A percentile compares a stretch with the other conserved stretches of the same genome.
phyloP scores from a whole-genome alignment of 164 flowering plant species.

The Vitis rupestris region DNA sequence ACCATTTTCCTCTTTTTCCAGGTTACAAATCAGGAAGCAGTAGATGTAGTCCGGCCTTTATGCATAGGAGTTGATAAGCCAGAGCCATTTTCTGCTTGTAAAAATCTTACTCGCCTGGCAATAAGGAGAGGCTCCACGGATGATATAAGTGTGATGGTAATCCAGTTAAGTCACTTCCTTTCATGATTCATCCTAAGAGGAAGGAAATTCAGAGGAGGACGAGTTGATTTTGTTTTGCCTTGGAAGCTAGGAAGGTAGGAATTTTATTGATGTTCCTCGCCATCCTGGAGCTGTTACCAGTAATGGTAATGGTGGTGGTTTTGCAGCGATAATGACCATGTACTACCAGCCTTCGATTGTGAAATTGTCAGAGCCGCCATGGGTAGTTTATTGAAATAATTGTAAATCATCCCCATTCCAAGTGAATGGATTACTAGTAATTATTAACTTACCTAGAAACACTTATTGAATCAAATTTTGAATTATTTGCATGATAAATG shows the following conservation, averaged over 20 bases:
- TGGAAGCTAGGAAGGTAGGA: neutral
- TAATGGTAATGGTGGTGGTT: too few species aligned
- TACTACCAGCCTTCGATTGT: too few species aligned
- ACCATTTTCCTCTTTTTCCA: slow-evolving; percentile 22
- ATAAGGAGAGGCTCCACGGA: slow-evolving; percentile 62
- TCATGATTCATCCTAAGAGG: slow-evolving; percentile 4
- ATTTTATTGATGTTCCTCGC: too few species aligned
- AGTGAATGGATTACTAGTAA: too few species aligned
- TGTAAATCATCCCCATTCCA: too few species aligned
- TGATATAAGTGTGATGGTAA: slow-evolving; percentile 72
- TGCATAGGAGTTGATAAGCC: slow-evolving; percentile 37
- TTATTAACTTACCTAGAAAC: too few species aligned
- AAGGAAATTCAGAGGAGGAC: neutral
- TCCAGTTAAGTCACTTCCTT: slow-evolving; percentile 43
- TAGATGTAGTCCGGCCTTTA: slow-evolving; percentile 52
- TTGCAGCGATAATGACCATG: too few species aligned
- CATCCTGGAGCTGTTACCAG: too few species aligned
- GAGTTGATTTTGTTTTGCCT: slow-evolving; percentile 5
- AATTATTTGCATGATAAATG: too few species aligned
- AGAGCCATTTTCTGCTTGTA: slow-evolving; percentile 50
- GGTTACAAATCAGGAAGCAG: slow-evolving; percentile 87
- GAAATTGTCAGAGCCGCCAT: too few species aligned
- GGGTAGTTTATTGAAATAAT: too few species aligned
- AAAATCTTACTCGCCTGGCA: slow-evolving; percentile 64
- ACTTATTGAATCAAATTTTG: too few species aligned